Percentiles rank a stretch among this genome's conserved stretches.
Evolutionary conservation across 441 rosid genomes (phyloP).

Genomic region (Populus hybrid): DNA sequence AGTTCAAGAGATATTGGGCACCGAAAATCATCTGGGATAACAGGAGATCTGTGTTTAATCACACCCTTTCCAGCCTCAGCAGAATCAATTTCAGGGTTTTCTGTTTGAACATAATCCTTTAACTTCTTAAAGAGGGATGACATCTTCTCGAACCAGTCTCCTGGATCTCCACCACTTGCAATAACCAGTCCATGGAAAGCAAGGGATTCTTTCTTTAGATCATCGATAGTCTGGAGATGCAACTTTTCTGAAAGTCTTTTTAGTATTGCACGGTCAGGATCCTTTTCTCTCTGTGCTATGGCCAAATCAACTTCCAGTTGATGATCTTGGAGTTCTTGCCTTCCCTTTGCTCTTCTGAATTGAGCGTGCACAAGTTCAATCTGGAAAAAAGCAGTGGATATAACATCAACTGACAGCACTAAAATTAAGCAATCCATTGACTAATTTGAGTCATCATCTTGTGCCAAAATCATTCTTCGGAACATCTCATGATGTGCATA

Average conservation of each 20-base stretch:
- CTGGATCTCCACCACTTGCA: constrained; percentile 58
- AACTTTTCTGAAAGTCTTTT: constrained; percentile 76
- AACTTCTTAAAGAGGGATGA: constrained; percentile 70
- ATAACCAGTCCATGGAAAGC: constrained; percentile 75
- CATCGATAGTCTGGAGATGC: constrained; percentile 70
- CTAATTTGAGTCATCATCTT: neutral
- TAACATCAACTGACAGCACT: constrained; percentile 5
- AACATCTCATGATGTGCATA: neutral
- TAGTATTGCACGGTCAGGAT: constrained; percentile 56
- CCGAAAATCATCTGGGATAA: constrained; percentile 94
- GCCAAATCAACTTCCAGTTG: constrained; percentile 72
- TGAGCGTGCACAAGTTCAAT: constrained; percentile 84
- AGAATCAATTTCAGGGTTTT: constrained; percentile 49
- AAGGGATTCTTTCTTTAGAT: constrained; percentile 69
- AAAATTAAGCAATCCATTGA: neutral
- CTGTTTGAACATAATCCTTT: constrained; percentile 50
- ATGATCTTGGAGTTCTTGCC: constrained; percentile 49
- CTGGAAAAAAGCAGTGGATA: constrained; percentile 26
- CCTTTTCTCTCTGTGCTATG: constrained; percentile 46
- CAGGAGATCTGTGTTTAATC: constrained; percentile 80
- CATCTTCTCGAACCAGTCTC: constrained; percentile 56
- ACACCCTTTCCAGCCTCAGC: constrained; percentile 41
- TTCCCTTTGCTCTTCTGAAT: constrained; percentile 76
- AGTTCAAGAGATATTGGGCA: constrained; percentile 97
- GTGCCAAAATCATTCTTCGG: neutral